Conservation (phyloP, 2,329 filamentous ascomycete species). For the Phialophora tarda region DNA sequence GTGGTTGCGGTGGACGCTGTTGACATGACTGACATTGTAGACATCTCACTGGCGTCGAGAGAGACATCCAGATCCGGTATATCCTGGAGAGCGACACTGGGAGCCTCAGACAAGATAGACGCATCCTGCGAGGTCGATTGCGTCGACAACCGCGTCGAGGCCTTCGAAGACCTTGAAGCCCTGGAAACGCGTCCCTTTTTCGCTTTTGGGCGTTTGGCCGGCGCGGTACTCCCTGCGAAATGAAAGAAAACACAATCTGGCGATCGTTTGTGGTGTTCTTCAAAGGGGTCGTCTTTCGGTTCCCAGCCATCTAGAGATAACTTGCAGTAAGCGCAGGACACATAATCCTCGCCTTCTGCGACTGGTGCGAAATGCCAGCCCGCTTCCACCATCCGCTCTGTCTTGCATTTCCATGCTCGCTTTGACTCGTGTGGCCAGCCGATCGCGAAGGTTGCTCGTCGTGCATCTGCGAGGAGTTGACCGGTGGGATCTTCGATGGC, state of each 20-base stretch:
- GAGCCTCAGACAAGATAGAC: constrained; percentile 47
- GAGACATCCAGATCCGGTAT: constrained; percentile 54
- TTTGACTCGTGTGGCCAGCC: constrained; percentile 90
- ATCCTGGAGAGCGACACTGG: constrained; percentile 36
- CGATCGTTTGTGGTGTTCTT: constrained; percentile 82
- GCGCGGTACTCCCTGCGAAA: constrained; percentile 63
- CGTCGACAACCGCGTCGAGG: constrained; percentile 64
- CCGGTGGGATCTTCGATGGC: constrained; percentile 74
- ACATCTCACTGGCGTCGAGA: constrained; percentile 59
- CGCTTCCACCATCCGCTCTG: constrained; percentile 86
- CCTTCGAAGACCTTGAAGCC: constrained; percentile 62
- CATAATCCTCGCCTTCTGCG: constrained; percentile 82
- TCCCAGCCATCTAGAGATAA: constrained; percentile 95
- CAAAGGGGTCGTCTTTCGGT: constrained; percentile 84
- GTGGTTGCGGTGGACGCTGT: constrained; percentile 51
- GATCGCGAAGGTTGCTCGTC: constrained; percentile 80
- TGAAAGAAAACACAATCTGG: constrained; percentile 83
- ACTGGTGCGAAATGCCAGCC: constrained; percentile 95
- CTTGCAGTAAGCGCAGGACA: constrained; percentile 88
- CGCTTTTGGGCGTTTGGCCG: constrained; percentile 60
- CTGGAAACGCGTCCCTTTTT: constrained; percentile 58
- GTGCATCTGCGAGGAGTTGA: constrained; percentile 73
- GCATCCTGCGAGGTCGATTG: constrained; percentile 53
- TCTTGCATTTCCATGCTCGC: constrained; percentile 86
- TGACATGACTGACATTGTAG: constrained; percentile 45